Percentiles rank a stretch among this genome's conserved stretches.
phyloP scores from a whole-genome alignment of 495 filamentous ascomycete species.

The Xylaria longipes region DNA sequence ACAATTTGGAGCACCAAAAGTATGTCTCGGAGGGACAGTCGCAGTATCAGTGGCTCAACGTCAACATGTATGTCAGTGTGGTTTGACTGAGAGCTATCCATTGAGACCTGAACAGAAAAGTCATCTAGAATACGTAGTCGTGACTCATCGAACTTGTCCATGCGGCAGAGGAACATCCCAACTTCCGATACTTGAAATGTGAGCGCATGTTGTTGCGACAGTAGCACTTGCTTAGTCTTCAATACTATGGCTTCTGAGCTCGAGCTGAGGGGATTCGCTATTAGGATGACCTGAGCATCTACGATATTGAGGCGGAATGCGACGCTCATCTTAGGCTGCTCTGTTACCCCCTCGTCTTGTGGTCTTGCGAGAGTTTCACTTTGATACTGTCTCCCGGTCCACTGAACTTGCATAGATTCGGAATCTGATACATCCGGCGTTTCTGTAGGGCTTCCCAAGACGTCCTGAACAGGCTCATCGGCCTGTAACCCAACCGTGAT shows the following conservation, averaged over 20 bases:
- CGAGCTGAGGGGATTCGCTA: constrained; percentile 87
- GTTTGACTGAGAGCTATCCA: constrained; percentile 78
- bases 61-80: constrained; percentile 83
- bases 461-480: constrained; percentile 59
- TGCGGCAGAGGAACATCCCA: constrained; percentile 97
- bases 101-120: constrained; percentile 87
- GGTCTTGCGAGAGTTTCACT: constrained; percentile 24
- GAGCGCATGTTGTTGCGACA: constrained; percentile 92
- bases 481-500: constrained; percentile 70
- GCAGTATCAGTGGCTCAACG: constrained; percentile 89
- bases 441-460: constrained; percentile 62
- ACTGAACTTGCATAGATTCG: constrained; percentile 52
- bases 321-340: constrained; percentile 67
- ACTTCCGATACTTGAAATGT: constrained; percentile 91
- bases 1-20: constrained; percentile 92
- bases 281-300: constrained; percentile 92
- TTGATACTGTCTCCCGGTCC: constrained; percentile 39
- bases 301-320: constrained; percentile 94
- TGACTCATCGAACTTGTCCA: constrained; percentile 92
- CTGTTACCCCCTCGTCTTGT: constrained; percentile 27
- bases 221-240: constrained; percentile 88
- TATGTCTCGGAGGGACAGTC: constrained; percentile 92
- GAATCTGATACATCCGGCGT: constrained; percentile 67
- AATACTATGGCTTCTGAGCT: constrained; percentile 96
- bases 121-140: constrained; percentile 92